Evolutionary conservation across 108 stramenopile species (phyloP).

Genomic region (Pseudonitzschia pungens): DNA sequence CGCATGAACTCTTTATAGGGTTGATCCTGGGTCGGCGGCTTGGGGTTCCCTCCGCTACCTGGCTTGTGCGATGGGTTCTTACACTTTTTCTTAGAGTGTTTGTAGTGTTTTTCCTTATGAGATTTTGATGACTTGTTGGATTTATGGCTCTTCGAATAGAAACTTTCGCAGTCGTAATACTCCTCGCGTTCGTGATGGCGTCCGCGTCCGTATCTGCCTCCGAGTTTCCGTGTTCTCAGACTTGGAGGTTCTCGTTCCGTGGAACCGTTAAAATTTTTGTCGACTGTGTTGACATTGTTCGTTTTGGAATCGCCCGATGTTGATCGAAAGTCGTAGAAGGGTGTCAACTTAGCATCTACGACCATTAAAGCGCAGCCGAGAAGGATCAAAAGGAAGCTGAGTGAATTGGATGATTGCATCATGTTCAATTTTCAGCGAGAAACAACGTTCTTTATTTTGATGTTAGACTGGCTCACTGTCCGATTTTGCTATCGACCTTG

Average conservation of each 20-base stretch:
- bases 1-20: slow-evolving; percentile 4
- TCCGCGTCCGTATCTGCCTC: neutral
- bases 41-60: neutral
- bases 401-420: slow-evolving; percentile 10
- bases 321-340: slow-evolving; percentile 2
- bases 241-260: neutral
- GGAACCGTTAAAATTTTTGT: neutral
- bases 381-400: neutral
- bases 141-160: slow-evolving; percentile 13
- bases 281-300: neutral
- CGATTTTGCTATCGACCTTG: no score
- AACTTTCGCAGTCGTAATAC: slow-evolving; percentile 5
- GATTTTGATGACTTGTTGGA: neutral
- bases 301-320: neutral
- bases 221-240: neutral
- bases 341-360: slow-evolving; percentile 5
- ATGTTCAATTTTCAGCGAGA: neutral
- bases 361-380: neutral
- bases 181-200: neutral
- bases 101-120: slow-evolving; percentile 5
- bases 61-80: neutral
- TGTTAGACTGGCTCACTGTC: no score
- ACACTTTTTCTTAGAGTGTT: slow-evolving; percentile 5
- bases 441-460: no score
- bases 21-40: neutral